Conservation (phyloP, 805 yeast genomes). For the Teunomyces stri region DNA sequence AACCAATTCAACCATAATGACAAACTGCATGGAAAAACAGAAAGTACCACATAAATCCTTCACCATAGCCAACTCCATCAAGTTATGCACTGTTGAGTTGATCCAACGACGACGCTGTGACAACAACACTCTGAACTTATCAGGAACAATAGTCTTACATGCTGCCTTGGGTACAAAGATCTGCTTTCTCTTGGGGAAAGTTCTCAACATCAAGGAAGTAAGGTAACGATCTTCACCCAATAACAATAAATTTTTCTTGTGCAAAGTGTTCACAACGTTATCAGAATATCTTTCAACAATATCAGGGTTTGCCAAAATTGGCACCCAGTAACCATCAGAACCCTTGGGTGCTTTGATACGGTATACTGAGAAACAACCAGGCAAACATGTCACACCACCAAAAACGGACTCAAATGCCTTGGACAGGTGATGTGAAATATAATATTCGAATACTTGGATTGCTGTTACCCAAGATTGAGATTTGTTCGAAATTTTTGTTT, state of each 20-base stretch:
- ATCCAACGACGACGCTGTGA: conserved; percentile 98
- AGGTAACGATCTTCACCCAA: conserved; percentile 90
- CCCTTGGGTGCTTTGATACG: conserved; percentile 90
- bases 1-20: conserved; percentile 75
- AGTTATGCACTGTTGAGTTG: conserved; percentile 89
- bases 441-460: conserved; percentile 91
- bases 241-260: conserved; percentile 77
- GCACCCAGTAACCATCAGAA: conserved; percentile 74
- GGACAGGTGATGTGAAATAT: conserved; percentile 90
- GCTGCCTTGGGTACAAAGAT: conserved; percentile 87
- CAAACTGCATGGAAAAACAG: conserved; percentile 93
- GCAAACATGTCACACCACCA: conserved; percentile 92
- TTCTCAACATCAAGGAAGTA: conserved; percentile 79
- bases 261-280: conserved; percentile 79
- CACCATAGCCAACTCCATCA: conserved; percentile 81
- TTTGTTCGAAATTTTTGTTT: conserved; percentile 86
- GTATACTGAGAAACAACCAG: conserved; percentile 93
- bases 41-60: conserved; percentile 91
- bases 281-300: conserved; percentile 90
- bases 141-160: conserved; percentile 90
- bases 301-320: conserved; percentile 88
- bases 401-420: conserved; percentile 94
- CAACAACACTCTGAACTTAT: conserved; percentile 68
- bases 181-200: conserved; percentile 88
- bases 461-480: conserved; percentile 84